Evolutionary conservation across 2,329 filamentous ascomycete genomes (phyloP).

Genomic region (Cladosporium oxysporum): DNA sequence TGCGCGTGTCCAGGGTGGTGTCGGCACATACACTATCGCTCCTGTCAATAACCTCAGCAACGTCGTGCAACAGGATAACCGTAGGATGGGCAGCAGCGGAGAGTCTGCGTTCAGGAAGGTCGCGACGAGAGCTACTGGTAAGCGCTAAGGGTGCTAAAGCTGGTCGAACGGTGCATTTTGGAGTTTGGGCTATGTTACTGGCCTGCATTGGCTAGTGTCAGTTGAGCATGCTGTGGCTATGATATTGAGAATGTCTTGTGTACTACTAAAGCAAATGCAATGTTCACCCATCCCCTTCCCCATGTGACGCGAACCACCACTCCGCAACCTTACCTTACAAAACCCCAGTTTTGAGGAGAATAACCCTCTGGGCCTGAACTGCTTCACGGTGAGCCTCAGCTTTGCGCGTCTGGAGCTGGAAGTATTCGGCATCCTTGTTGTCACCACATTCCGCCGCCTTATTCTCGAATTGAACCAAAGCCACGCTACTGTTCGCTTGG

Average conservation of each 20-base stretch:
- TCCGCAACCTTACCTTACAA: background rate
- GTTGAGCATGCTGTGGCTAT: background rate
- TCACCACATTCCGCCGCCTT: background rate
- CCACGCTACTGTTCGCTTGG: background rate
- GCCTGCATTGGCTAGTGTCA: background rate
- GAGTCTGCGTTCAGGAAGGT: slow-evolving; percentile 40
- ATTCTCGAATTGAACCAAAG: background rate
- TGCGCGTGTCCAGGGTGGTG: slow-evolving; percentile 58
- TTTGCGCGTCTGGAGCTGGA: background rate
- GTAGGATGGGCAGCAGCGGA: slow-evolving; percentile 32
- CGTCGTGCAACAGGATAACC: slow-evolving; percentile 29
- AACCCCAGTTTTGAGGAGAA: background rate
- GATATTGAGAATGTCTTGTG: background rate
- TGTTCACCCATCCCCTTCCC: background rate
- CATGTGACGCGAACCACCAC: background rate
- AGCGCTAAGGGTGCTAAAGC: slow-evolving; percentile 1
- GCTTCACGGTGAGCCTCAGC: background rate
- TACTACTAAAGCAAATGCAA: slow-evolving; percentile 7
- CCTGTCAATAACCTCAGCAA: slow-evolving; percentile 56
- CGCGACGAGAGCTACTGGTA: slow-evolving; percentile 17
- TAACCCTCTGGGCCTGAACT: background rate
- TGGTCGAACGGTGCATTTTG: background rate
- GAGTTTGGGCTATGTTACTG: slow-evolving; percentile 3
- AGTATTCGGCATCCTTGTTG: background rate
- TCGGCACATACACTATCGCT: slow-evolving; percentile 63